Conservation (phyloP, 352 stramenopile species). For the Thalassiosira livingstoniorum region DNA sequence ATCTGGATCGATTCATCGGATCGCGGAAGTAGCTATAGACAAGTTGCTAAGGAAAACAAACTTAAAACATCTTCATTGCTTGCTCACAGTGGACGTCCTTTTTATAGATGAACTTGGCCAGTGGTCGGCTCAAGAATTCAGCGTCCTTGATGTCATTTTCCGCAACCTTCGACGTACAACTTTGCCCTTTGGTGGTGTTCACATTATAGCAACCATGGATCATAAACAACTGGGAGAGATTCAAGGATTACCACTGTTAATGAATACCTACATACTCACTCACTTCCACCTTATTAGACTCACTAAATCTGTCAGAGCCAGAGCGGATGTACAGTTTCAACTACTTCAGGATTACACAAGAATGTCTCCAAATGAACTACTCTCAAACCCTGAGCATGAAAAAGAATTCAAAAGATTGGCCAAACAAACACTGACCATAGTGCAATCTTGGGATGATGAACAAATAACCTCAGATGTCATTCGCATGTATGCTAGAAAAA, state of each 20-base stretch:
- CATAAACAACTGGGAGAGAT: conserved; percentile 48
- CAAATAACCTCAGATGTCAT: conserved; percentile 7
- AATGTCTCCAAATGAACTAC: conserved; percentile 32
- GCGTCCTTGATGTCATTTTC: conserved; percentile 50
- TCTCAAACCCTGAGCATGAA: conserved; percentile 1
- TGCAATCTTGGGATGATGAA: conserved; percentile 18
- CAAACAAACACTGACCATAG: conserved; percentile 20
- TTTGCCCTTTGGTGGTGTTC: conserved; percentile 54
- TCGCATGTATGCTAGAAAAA: conserved; percentile 50
- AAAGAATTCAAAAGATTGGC: conserved; percentile 33
- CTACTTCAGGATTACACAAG: conserved; percentile 46
- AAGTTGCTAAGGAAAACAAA: conserved; percentile 41
- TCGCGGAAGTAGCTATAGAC: conserved; percentile 40
- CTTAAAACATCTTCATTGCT: conserved; percentile 26
- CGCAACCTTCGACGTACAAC: conserved; percentile 14
- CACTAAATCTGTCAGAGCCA: conserved; percentile 49
- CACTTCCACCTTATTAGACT: conserved; percentile 49
- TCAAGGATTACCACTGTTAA: conserved; percentile 46
- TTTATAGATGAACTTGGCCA: conserved; percentile 52
- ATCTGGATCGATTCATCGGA: conserved; percentile 25
- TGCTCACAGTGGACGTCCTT: conserved; percentile 55
- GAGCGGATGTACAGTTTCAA: conserved; percentile 31
- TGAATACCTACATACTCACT: conserved; percentile 45
- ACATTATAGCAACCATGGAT: conserved; percentile 55
- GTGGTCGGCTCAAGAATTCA: conserved; percentile 47